Evolutionary conservation across 805 yeast genomes (phyloP).

Genomic region (Candida morakotiae): DNA sequence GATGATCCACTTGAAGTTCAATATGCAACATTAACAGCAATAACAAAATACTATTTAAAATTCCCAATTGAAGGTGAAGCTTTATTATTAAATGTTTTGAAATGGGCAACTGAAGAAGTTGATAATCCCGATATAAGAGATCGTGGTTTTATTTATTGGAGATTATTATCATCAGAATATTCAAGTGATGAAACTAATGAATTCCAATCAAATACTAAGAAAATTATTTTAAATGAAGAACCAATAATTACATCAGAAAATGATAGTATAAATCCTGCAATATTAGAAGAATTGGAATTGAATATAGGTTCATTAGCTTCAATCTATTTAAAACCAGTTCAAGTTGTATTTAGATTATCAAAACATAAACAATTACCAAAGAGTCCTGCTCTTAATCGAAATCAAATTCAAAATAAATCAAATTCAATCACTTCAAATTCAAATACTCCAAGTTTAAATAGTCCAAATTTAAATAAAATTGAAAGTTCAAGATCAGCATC

Average conservation of each 20-base stretch:
- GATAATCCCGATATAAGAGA: constrained; percentile 86
- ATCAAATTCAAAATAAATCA: background rate
- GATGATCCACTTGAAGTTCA: constrained; percentile 76
- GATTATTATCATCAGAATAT: constrained; percentile 51
- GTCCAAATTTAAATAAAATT: background rate
- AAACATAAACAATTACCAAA: constrained; percentile 46
- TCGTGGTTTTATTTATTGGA: constrained; percentile 82
- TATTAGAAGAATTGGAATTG: constrained; percentile 77
- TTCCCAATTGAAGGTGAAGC: constrained; percentile 52
- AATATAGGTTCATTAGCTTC: constrained; percentile 81
- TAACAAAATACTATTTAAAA: constrained; percentile 62
- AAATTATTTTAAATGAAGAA: constrained; percentile 53
- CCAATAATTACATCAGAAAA: constrained; percentile 66
- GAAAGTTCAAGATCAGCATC: constrained; percentile 5
- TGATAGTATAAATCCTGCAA: constrained; percentile 63
- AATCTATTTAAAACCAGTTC: constrained; percentile 77
- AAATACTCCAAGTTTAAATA: background rate
- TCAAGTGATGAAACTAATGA: constrained; percentile 38
- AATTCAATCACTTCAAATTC: background rate
- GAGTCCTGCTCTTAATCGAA: constrained; percentile 40
- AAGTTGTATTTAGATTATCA: constrained; percentile 70
- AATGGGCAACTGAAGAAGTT: constrained; percentile 66
- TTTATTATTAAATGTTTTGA: constrained; percentile 55
- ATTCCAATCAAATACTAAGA: constrained; percentile 34
- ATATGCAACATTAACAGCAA: constrained; percentile 66